phyloP scores from a whole-genome alignment of 768 basidiomycete species.

The Mycena filopes region DNA sequence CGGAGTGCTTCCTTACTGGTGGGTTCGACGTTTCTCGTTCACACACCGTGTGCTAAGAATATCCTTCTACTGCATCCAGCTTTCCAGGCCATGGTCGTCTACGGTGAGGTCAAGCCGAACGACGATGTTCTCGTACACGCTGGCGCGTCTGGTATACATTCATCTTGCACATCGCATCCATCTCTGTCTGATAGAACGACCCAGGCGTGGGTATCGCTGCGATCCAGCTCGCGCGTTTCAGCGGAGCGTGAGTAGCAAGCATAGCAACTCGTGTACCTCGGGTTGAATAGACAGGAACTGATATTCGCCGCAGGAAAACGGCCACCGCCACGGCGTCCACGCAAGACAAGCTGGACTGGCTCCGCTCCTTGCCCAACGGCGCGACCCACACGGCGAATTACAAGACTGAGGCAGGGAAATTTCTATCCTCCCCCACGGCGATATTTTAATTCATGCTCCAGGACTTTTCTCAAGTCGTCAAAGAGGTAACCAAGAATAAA shows the following conservation, averaged over 20 bases:
- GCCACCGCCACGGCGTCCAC: slow-evolving; percentile 91
- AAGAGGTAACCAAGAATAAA: slow-evolving; percentile 70
- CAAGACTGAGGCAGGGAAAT: slow-evolving; percentile 60
- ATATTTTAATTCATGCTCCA: too few species aligned
- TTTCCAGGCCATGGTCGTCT: slow-evolving; percentile 64
- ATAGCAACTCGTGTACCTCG: slow-evolving; percentile 44
- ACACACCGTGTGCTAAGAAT: background rate
- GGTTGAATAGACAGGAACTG: slow-evolving; percentile 7
- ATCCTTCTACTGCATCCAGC: slow-evolving; percentile 41
- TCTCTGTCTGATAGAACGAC: background rate
- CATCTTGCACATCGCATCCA: background rate
- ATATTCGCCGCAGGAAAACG: slow-evolving; percentile 55
- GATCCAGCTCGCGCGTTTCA: slow-evolving; percentile 83
- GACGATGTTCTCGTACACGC: slow-evolving; percentile 90
- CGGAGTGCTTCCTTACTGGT: slow-evolving; percentile 92
- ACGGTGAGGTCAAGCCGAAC: slow-evolving; percentile 73
- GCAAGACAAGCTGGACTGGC: slow-evolving; percentile 82
- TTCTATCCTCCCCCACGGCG: too few species aligned
- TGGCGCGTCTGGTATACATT: slow-evolving; percentile 71
- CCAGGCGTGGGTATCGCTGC: slow-evolving; percentile 84
- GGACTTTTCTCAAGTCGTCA: slow-evolving; percentile 81
- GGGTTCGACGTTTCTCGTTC: slow-evolving; percentile 28
- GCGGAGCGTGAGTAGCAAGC: slow-evolving; percentile 82
- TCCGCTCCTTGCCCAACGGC: slow-evolving; percentile 72
- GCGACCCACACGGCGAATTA: slow-evolving; percentile 87